Percentiles rank a stretch among this genome's conserved stretches.
phyloP scores from a whole-genome alignment of 768 basidiomycete species.

The Leccinum aurantiacum region DNA sequence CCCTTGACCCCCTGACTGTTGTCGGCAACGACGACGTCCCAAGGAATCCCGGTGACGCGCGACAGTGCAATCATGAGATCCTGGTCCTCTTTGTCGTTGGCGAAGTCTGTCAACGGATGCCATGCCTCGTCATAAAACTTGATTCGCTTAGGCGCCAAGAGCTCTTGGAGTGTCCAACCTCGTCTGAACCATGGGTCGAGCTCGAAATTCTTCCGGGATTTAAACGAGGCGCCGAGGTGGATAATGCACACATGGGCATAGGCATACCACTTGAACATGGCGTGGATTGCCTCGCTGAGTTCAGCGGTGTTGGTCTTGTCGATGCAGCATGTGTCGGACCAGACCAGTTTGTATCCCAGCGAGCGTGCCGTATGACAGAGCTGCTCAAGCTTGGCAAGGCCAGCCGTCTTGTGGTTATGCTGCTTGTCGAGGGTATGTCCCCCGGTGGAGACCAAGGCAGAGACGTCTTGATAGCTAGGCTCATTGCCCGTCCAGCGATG shows the following conservation, averaged over 20 bases:
- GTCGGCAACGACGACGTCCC: constrained; percentile 15
- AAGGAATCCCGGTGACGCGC: constrained; percentile 20
- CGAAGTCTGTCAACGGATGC: constrained; percentile 13
- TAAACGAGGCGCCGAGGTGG: constrained; percentile 20
- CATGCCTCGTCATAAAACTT: constrained; percentile 28
- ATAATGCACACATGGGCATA: constrained; percentile 31
- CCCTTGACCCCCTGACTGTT: constrained; percentile 20
- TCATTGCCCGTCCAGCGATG: constrained; percentile 26
- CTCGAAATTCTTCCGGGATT: constrained; percentile 11
- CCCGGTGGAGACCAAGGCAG: not conserved
- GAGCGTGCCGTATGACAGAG: constrained; percentile 24
- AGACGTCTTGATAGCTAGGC: constrained; percentile 24
- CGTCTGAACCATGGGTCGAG: constrained; percentile 29
- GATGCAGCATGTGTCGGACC: constrained; percentile 35
- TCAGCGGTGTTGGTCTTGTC: constrained; percentile 26
- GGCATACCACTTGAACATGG: constrained; percentile 36
- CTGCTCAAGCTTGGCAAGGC: constrained; percentile 19
- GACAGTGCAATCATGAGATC: constrained; percentile 12
- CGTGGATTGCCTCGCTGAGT: constrained; percentile 32
- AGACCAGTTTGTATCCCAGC: constrained; percentile 22
- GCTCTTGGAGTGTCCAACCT: constrained; percentile 28
- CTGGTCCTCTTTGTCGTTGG: constrained; percentile 19
- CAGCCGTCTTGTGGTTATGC: not conserved
- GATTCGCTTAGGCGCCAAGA: constrained; percentile 27
- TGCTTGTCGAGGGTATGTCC: not conserved